Base-by-base conservation (phyloP, 1,139 yeast genomes). In the Pichia kudriavzevii region DNA sequence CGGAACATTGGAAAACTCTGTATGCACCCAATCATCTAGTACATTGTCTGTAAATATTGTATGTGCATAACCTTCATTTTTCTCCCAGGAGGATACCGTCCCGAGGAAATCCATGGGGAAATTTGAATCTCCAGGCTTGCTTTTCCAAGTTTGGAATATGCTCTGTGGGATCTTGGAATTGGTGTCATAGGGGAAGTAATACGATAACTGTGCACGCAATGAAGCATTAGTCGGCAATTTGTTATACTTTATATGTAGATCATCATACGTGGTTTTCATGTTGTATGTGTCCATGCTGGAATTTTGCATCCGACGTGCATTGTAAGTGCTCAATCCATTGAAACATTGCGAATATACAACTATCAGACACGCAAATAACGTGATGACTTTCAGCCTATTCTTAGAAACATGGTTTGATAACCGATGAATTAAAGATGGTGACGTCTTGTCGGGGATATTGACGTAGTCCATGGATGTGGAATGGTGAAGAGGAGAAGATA, bases 101-200 rank as follows among this genome's bases (percentile, higher is more conserved):
- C 47, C 36, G 27, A 47, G 56, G 47, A 75, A 77, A 13, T 58
- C 53, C 9, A 53, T 39, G 3, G 93, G 82, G 46, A 79, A 74
- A 1, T 63, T 56, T 6, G 60, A 61, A 44, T 78, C 73, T 11
- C 67, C 66, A 16, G 69, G 49, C 7, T 71, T 72, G 10, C 72
- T 77, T 59, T 87, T 88, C 96, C 97, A 91, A 1, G 98, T 91
- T 59, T 91, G 98, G 96, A 97, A 91, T 30, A 91, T 75, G 41
- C 70, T 69, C 41, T 77, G 79, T 3, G 56, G 46, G 4, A 53
- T 28, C 5, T 49, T 44, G 35, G 63, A 59, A 14, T 58, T 43
- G 2, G 75, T 66, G 40, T 79, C 79, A 56, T 84, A 87, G 0
- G 94, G 94, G 53, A 79, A 83, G 45, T 74, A 74, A 47, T 55